phyloP scores from a whole-genome alignment of 164 flowering plant species.

The Nymphaea thermarum region DNA sequence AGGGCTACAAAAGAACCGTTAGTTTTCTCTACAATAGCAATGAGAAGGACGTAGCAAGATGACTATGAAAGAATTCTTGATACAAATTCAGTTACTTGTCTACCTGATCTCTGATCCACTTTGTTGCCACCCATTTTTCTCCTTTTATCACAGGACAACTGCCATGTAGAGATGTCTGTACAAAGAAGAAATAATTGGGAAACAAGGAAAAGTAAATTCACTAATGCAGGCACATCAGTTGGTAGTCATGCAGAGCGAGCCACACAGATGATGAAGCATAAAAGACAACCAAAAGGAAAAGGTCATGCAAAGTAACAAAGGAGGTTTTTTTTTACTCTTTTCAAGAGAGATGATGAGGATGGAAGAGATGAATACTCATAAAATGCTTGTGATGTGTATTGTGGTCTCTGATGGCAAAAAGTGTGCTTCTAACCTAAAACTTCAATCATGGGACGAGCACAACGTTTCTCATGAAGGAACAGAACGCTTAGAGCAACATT shows the following conservation, averaged over 20 bases:
- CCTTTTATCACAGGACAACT: slow-evolving; percentile 93
- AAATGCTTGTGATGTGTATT: too few species aligned
- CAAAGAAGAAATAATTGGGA: slow-evolving; percentile 1
- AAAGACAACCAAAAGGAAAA: background rate
- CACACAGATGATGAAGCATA: background rate
- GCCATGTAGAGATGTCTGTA: slow-evolving; percentile 87
- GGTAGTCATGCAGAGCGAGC: background rate
- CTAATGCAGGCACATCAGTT: background rate
- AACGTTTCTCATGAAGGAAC: too few species aligned
- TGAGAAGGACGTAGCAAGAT: background rate
- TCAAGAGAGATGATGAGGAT: too few species aligned
- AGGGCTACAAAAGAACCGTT: background rate
- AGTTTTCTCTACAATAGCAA: background rate
- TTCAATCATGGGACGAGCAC: too few species aligned
- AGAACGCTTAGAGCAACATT: slow-evolving; percentile 1
- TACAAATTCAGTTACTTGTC: background rate
- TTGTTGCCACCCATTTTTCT: slow-evolving; percentile 98
- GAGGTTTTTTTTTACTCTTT: too few species aligned
- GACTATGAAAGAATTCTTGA: background rate
- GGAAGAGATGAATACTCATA: too few species aligned
- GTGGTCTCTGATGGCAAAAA: background rate
- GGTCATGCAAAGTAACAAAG: too few species aligned
- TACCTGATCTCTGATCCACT: slow-evolving; percentile 78
- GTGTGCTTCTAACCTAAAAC: too few species aligned
- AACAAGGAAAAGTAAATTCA: background rate